Evolutionary conservation across 75 land plant genomes (phyloP), one percentile per base, ranked within the genome.

Genomic region (Cryptomeria japonica): DNA sequence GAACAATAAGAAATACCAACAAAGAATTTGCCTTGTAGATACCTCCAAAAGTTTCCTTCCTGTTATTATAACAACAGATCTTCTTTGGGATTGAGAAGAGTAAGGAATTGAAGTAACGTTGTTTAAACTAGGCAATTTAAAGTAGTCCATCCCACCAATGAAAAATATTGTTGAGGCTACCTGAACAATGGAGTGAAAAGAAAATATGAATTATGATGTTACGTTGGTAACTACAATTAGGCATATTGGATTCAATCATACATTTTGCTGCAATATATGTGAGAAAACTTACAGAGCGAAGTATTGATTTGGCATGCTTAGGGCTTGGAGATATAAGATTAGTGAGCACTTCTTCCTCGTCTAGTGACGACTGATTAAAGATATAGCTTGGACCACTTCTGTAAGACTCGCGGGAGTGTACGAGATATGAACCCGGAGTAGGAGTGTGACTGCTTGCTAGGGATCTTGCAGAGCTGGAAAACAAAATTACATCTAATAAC

Each of bases 391-490:
- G 61, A 88, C 86, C 87, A 5, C 51, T 51, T 25, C 64, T n/a
- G 10, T 86, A 32, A 70, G 70, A 53, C 56, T 91, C 85, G 5
- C 86, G 86, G 8, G 86, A 83, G 2, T 64, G 70, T 44, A 80
- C 3, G 7, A 78, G 22, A 55, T 89, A 92, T 55, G 93, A 94
- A 38, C 95, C 94, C 0, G 86, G 72, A 41, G 94, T 86, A 49
- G 98, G 95, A 5, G 92, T 93, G 28, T 90, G 89, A 84, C 96
- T 95, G 61, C 87, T 90, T 68, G 95, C 89, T 56, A 97, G 87
- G 85, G 96, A 97, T 84, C 99, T 91, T 64, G 99, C 99, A 68
- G 99, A 97, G 90, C 99, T 97, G 94, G 47, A 46, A 58, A 80
- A 36, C 7, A 64, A 25, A 51, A 56, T 90, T 5, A 0, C 83